These are phyloP conservation scores for Pseudovirgaria hyperparasitica DNA, from an alignment of 2,329 filamentous ascomycete species.

Conservation along the genomic window DNA sequence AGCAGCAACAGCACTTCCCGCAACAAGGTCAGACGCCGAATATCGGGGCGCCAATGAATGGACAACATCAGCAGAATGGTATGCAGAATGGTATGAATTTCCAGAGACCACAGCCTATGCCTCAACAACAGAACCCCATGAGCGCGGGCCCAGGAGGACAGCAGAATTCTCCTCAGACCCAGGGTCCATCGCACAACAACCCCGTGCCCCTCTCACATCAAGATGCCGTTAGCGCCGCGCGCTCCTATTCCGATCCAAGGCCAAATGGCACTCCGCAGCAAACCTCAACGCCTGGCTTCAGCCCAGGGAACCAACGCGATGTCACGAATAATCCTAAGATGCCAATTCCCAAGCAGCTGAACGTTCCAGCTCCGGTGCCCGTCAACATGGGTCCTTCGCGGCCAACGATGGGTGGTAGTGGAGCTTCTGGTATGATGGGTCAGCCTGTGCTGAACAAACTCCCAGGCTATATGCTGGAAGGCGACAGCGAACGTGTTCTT, in stretches of 20 bases:
- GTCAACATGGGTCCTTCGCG: slow-evolving; percentile 60
- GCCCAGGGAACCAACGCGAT: slow-evolving; percentile 22
- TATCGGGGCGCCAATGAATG: too few species aligned
- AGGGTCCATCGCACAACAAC: slow-evolving; percentile 17
- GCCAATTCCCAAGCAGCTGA: slow-evolving; percentile 71
- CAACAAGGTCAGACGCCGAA: slow-evolving; percentile 1
- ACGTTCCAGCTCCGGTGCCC: slow-evolving; percentile 57
- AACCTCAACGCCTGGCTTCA: slow-evolving; percentile 19
- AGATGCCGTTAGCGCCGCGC: slow-evolving; percentile 30
- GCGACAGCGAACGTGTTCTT: slow-evolving; percentile 83
- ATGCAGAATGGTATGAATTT: slow-evolving; percentile 7
- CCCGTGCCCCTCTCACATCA: slow-evolving; percentile 29
- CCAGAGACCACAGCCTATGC: slow-evolving; percentile 23
- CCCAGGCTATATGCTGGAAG: slow-evolving; percentile 75
- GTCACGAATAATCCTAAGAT: slow-evolving; percentile 49
- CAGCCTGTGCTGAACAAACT: slow-evolving; percentile 76
- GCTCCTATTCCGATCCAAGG: slow-evolving; percentile 22
- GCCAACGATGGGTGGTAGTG: slow-evolving; percentile 76
- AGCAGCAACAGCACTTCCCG: slow-evolving; percentile 9
- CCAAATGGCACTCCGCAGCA: slow-evolving; percentile 21
- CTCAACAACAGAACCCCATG: slow-evolving; percentile 18
- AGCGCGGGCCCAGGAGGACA: slow-evolving; percentile 19
- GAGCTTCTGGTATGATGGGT: slow-evolving; percentile 68
- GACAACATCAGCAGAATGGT: slow-evolving; percentile 6
- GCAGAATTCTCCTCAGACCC: slow-evolving; percentile 24